Evolutionary conservation across 225 moss, liverwort and hornwort genomes (phyloP).

Genomic region (Marchantia polymorpha): DNA sequence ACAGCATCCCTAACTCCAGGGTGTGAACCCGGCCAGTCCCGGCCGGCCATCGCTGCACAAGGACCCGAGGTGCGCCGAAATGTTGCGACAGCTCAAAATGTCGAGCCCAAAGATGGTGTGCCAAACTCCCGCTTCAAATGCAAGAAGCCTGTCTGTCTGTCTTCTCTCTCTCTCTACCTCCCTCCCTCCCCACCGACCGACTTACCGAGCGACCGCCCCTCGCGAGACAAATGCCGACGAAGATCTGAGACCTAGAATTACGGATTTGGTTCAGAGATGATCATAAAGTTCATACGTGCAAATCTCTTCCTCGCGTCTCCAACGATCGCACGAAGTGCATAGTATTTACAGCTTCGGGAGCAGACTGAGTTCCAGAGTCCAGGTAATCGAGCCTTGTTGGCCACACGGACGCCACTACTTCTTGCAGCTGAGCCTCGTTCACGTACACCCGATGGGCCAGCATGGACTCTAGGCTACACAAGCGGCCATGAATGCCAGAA

Average conservation of each 20-base stretch:
- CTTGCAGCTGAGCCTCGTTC: not conserved
- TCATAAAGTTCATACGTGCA: not conserved
- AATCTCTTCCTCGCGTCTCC: not conserved
- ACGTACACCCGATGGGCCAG: too few relatives aligned
- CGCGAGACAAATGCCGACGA: not conserved
- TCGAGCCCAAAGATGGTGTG: too few relatives aligned
- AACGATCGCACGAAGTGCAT: not conserved
- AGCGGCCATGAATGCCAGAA: too few relatives aligned
- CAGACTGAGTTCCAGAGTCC: not conserved
- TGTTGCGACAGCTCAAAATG: not conserved
- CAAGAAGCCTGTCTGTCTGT: too few relatives aligned
- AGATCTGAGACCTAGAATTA: not conserved
- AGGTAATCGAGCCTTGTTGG: not conserved
- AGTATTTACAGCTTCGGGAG: not conserved
- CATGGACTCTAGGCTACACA: too few relatives aligned
- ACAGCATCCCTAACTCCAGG: conserved; percentile 53
- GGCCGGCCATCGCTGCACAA: conserved; percentile 4
- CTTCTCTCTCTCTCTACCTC: not conserved
- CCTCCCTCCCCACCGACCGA: too few relatives aligned
- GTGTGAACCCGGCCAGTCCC: conserved; percentile 25
- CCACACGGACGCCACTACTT: not conserved
- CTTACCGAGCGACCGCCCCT: too few relatives aligned
- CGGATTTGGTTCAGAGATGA: not conserved
- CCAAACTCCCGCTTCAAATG: not conserved
- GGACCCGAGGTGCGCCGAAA: not conserved